phyloP scores from a whole-genome alignment of 352 stramenopile genomes.

The Thalassiosira oceanica region DNA sequence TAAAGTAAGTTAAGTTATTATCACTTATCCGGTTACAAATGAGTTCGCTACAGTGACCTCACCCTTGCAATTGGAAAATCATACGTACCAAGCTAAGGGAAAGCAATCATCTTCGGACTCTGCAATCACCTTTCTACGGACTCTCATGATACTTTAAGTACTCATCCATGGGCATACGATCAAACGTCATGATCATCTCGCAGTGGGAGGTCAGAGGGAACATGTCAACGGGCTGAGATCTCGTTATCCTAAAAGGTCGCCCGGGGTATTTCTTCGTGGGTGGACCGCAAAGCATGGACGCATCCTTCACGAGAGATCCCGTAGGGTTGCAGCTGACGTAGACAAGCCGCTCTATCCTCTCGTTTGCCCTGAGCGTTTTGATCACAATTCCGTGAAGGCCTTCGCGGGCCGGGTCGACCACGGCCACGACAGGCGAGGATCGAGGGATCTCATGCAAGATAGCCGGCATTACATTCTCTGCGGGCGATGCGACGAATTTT shows the following conservation, averaged over 20 bases:
- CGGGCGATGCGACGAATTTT: conserved; percentile 59
- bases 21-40: too few species aligned
- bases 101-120: too few species aligned
- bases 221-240: conserved; percentile 96
- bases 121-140: too few species aligned
- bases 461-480: conserved; percentile 59
- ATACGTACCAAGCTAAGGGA: too few species aligned
- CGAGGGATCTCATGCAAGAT: conserved; percentile 53
- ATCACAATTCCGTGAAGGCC: conserved; percentile 88
- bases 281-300: conserved; percentile 87
- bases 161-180: conserved; percentile 78
- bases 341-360: conserved; percentile 78
- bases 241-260: conserved; percentile 88
- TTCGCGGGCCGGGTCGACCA: conserved; percentile 95
- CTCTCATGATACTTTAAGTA: conserved; percentile 29
- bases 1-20: too few species aligned
- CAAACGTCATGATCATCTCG: conserved; percentile 98
- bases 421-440: conserved; percentile 84
- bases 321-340: conserved; percentile 99
- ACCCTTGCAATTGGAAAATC: too few species aligned
- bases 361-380: conserved; percentile 44
- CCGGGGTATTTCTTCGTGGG: conserved; percentile 91
- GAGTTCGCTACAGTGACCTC: too few species aligned
- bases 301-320: conserved; percentile 89
- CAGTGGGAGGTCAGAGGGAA: conserved; percentile 97